Evolutionary conservation across 2,329 filamentous ascomycete genomes (phyloP).

Genomic region (Neopestalotiopsis clavispora): DNA sequence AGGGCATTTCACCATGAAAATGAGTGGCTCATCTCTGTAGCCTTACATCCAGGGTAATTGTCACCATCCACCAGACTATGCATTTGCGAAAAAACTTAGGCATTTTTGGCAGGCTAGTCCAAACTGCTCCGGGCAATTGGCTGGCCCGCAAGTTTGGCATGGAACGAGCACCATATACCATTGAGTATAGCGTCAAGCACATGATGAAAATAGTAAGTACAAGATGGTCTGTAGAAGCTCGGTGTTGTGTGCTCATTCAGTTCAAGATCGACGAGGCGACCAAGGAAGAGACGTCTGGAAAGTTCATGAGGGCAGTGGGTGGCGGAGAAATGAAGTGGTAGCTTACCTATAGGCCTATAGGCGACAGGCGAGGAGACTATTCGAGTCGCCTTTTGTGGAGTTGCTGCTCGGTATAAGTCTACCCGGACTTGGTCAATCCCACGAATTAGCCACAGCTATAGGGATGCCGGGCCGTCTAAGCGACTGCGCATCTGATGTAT

Average conservation of each 20-base stretch:
- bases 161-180: conserved; percentile 25
- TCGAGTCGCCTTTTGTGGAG: neutral
- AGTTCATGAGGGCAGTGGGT: conserved; percentile 12
- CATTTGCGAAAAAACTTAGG: neutral
- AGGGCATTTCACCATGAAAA: conserved; percentile 24
- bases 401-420: conserved; percentile 4
- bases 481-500: neutral
- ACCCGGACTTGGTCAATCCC: neutral
- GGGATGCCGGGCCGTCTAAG: conserved; percentile 9
- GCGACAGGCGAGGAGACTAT: neutral
- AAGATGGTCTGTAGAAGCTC: neutral
- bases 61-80: neutral
- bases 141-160: conserved; percentile 22
- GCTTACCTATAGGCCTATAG: neutral
- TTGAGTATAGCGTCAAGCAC: conserved; percentile 24
- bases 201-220: conserved; percentile 25
- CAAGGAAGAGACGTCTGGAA: conserved; percentile 9
- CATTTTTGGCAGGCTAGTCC: conserved; percentile 21
- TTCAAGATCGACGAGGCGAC: conserved; percentile 5
- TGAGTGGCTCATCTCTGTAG: conserved; percentile 22
- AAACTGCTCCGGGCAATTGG: conserved; percentile 25
- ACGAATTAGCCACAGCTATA: conserved; percentile 6
- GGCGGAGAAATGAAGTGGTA: conserved; percentile 6
- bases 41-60: conserved; percentile 24
- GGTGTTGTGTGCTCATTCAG: neutral